These are phyloP conservation scores for Dactylorhiza incarnata DNA, from an alignment of 106 monocot species.

Conservation along the genomic window DNA sequence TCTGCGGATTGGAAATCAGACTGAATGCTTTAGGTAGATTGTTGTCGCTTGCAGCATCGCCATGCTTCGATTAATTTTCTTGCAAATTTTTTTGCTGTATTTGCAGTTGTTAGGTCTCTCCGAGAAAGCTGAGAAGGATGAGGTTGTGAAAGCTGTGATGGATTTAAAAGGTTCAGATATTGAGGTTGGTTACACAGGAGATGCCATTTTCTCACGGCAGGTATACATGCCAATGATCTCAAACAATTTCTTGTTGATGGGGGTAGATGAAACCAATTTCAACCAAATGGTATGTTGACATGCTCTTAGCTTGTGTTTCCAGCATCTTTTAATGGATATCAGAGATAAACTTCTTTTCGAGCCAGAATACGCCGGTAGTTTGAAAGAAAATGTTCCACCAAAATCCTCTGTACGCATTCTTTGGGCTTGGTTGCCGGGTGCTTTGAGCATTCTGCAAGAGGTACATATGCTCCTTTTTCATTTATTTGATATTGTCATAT, in stretches of 20 bases:
- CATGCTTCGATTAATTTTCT: not conserved
- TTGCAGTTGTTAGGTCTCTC: conserved; percentile 79
- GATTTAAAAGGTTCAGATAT: conserved; percentile 64
- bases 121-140: conserved; percentile 88
- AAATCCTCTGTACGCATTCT: conserved; percentile 65
- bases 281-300: conserved; percentile 33
- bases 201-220: conserved; percentile 55
- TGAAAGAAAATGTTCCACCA: conserved; percentile 76
- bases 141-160: conserved; percentile 86
- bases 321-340: conserved; percentile 92
- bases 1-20: not conserved
- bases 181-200: conserved; percentile 84
- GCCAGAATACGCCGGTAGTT: conserved; percentile 79
- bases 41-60: not conserved
- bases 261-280: conserved; percentile 9
- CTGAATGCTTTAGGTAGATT: not conserved
- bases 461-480: conserved; percentile 18
- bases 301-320: not conserved
- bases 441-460: conserved; percentile 82
- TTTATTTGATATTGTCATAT: not conserved
- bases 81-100: not conserved
- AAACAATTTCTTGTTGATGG: not conserved
- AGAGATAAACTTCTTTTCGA: conserved; percentile 98
- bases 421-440: conserved; percentile 78
- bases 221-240: conserved; percentile 15